phyloP scores from a whole-genome alignment of 768 basidiomycete species.

The Boletellus ananas region DNA sequence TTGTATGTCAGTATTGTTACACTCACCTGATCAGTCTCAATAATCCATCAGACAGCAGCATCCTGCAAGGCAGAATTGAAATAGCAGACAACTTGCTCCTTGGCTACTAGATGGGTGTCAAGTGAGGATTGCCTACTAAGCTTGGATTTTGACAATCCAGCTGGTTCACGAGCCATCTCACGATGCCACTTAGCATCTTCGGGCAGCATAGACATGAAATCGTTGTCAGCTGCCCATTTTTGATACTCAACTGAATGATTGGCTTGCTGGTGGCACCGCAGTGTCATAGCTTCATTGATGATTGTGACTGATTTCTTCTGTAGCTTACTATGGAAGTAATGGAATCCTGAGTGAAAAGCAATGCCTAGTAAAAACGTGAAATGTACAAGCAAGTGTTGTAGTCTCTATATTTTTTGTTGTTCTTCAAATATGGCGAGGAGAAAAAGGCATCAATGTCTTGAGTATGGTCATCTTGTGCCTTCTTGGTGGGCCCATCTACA shows the following conservation, averaged over 20 bases:
- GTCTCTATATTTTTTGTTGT: not conserved
- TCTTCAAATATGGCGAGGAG: too few species aligned
- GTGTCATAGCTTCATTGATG: not conserved
- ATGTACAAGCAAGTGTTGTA: not conserved
- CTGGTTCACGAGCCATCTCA: not conserved
- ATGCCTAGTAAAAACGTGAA: not conserved
- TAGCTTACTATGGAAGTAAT: not conserved
- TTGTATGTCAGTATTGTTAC: not conserved
- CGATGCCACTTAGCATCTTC: not conserved
- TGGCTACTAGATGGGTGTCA: not conserved
- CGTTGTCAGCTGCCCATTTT: conserved; percentile 2
- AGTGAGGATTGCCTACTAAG: not conserved
- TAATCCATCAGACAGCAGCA: not conserved
- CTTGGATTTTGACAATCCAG: not conserved
- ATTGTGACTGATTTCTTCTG: not conserved
- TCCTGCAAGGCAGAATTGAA: not conserved
- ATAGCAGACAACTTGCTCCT: not conserved
- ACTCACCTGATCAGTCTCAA: conserved; percentile 1
- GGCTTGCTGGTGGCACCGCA: conserved; percentile 1
- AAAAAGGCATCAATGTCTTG: not conserved
- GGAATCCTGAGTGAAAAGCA: too few species aligned
- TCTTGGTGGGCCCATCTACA: not conserved
- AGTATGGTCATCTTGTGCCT: not conserved
- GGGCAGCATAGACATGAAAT: not conserved
- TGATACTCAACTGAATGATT: not conserved